Evolutionary conservation across 164 flowering plant species (phyloP).

Genomic region (Tinospora cordifolia): DNA sequence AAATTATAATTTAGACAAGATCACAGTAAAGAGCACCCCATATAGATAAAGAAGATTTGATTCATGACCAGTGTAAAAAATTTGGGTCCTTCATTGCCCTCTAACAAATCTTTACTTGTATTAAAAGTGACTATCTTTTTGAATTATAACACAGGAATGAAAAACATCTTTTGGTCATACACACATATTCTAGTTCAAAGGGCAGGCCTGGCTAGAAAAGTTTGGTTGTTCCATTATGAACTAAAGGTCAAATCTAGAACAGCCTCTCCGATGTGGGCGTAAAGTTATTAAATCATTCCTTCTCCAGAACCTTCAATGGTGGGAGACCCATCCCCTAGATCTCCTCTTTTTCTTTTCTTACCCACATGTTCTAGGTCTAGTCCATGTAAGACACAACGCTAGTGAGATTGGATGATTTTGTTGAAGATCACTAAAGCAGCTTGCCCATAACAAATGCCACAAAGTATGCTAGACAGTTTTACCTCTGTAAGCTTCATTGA

Average conservation of each 20-base stretch:
- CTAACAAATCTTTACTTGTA: too few species aligned
- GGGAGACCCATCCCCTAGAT: too few species aligned
- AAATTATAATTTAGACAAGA: neutral
- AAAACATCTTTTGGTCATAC: neutral
- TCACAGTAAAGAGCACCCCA: neutral
- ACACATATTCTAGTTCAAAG: neutral
- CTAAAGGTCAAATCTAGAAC: too few species aligned
- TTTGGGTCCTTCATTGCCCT: too few species aligned
- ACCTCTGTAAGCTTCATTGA: constrained; percentile 84
- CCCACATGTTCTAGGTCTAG: neutral
- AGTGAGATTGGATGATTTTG: neutral
- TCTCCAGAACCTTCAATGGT: too few species aligned
- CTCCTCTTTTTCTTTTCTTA: too few species aligned
- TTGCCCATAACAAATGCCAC: neutral
- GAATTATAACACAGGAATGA: neutral
- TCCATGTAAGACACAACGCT: neutral
- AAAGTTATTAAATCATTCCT: too few species aligned
- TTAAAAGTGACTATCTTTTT: too few species aligned
- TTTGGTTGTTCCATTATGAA: too few species aligned
- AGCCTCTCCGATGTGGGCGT: too few species aligned
- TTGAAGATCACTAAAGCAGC: neutral
- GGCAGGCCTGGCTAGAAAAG: too few species aligned
- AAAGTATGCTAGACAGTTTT: constrained; percentile 12
- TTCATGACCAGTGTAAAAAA: neutral
- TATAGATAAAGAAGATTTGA: neutral